Conservation (phyloP, 257 asterid species). For the Euphrasia confusa region DNA sequence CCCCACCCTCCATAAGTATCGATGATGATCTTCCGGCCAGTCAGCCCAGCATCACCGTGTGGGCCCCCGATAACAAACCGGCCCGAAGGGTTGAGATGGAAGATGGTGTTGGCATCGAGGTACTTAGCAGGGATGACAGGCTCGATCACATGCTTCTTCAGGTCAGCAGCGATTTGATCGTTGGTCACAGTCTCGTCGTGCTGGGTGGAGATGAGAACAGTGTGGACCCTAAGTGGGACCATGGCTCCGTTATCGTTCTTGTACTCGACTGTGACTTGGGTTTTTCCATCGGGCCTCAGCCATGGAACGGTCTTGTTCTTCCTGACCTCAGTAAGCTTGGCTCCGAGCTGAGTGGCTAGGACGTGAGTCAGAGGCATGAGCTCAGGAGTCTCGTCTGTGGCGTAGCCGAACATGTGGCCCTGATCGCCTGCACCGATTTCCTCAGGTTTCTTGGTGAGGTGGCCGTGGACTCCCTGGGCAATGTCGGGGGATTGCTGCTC, state of each 20-base stretch:
- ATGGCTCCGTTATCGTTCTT: constrained; percentile 35
- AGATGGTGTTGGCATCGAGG: constrained; percentile 39
- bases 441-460: constrained; percentile 40
- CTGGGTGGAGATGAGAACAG: constrained; percentile 41
- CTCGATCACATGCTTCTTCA: constrained; percentile 42
- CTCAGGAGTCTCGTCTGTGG: constrained; percentile 43
- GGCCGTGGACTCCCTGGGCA: constrained; percentile 42
- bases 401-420: constrained; percentile 16
- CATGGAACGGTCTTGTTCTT: constrained; percentile 36
- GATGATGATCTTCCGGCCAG: constrained; percentile 38
- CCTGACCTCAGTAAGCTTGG: constrained; percentile 34
- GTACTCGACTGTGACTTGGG: constrained; percentile 39
- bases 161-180: constrained; percentile 36
- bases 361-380: constrained; percentile 41
- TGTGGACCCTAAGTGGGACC: constrained; percentile 41
- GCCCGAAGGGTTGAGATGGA: constrained; percentile 42
- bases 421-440: constrained; percentile 42
- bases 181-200: constrained; percentile 42
- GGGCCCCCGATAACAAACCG: constrained; percentile 44
- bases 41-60: constrained; percentile 41
- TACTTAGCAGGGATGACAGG: constrained; percentile 37
- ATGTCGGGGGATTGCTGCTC: constrained; percentile 39
- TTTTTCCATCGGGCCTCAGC: constrained; percentile 42
- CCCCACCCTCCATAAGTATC: constrained; percentile 43
- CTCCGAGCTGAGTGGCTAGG: constrained; percentile 37